phyloP scores from a whole-genome alignment of 1,139 yeast genomes.

The Sugiyamaella pinicola region DNA sequence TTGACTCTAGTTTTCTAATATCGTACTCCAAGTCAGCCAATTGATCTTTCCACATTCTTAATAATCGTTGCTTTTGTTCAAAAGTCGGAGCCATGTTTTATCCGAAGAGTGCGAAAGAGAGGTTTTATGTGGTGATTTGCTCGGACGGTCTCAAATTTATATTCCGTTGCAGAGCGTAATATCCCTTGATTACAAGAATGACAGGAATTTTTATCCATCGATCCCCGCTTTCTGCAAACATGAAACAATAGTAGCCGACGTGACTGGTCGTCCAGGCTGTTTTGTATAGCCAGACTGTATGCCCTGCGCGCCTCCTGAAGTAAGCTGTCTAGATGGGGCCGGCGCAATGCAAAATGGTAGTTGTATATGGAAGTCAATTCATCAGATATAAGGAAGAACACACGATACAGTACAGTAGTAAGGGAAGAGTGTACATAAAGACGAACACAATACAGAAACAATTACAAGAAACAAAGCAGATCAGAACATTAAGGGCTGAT shows the following conservation, averaged over 20 bases:
- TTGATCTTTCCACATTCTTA: conserved; percentile 13
- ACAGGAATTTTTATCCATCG: neutral
- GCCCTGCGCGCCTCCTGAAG: too few relatives aligned
- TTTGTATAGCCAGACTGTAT: neutral
- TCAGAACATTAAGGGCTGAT: neutral
- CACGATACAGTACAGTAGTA: neutral
- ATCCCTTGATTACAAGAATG: neutral
- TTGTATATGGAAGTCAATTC: neutral
- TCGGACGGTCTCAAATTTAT: too few relatives aligned
- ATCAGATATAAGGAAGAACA: neutral
- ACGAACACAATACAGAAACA: neutral
- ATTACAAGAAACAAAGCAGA: neutral
- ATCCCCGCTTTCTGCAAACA: neutral
- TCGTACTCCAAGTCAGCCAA: conserved; percentile 11
- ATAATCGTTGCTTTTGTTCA: conserved; percentile 3
- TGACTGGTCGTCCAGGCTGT: neutral
- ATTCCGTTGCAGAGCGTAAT: neutral
- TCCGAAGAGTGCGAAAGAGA: too few relatives aligned
- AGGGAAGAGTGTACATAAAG: neutral
- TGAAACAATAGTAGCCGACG: neutral
- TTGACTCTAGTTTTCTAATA: conserved; percentile 9
- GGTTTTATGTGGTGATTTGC: too few relatives aligned
- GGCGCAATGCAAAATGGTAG: too few relatives aligned
- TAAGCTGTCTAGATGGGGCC: too few relatives aligned
- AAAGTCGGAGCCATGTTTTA: neutral